Evolutionary conservation across 148 eudicot genomes (phyloP), one percentile per base, ranked within the genome.

Genomic region (Silene conica): DNA sequence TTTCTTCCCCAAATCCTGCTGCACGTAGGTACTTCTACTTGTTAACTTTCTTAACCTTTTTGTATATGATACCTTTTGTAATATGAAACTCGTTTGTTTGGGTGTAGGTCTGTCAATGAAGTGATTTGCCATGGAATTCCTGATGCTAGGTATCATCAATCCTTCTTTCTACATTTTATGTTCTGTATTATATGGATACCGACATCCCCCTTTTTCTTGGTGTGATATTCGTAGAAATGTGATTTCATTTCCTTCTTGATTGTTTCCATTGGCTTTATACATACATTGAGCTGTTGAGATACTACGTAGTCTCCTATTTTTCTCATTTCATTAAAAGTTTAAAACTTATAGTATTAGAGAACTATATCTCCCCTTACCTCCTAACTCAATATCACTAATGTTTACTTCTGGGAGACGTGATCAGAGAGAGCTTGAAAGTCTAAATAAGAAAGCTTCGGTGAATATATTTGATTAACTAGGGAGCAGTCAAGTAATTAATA

Each of bases 91-190:
- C 59, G 61, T 18, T n/a, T 50, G 52, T 73, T 21, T 77, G 34
- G 43, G 74, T 69, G 55, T 82, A 92, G 99, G 89, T 95, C 99
- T 61, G 91, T 92, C 23, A 95, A 95, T 84, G 99, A 95, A 89
- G 94, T 95, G n/a, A 95, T 95, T 74, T 95, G 97, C 85, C 99
- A 95, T 84, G 99, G 99, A 70, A 95, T 95, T 69, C 99, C 99
- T 74, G 99, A 95, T 86, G 94, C 97, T 46, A 95, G 99, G 99
- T 95, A 87, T 62, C 1, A 63, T 20, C 20, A 54, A 12, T 19
- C 18, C 34, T 34, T 58, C 23, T 50, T 19, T 8, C 25, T 15
- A 45, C 20, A 58, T 11, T 21, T 55, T 18, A 45, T 45, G 3
- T 34, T 63, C 34, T 54, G 13, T 71, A 26, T 15, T 43, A 60